These are phyloP conservation scores for Tolypocladium inflatum DNA, from an alignment of 2,329 filamentous ascomycete species.

Conservation along the genomic window DNA sequence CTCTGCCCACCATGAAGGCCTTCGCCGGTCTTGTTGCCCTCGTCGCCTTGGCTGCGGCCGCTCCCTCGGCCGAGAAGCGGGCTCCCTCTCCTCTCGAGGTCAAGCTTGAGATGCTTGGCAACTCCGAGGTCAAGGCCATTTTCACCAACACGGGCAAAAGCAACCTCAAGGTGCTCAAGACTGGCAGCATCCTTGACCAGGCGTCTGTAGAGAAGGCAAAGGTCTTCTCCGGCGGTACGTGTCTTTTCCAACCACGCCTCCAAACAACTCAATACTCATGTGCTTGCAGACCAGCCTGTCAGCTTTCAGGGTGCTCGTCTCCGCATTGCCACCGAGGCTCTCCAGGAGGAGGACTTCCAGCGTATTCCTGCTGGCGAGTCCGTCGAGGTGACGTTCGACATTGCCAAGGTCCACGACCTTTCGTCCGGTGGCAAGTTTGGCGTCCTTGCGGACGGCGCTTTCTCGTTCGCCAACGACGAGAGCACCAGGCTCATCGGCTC, in stretches of 20 bases:
- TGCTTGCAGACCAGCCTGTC: conserved; percentile 24
- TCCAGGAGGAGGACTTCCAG: conserved; percentile 40
- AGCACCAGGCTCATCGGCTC: conserved; percentile 44
- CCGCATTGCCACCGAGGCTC: conserved; percentile 31
- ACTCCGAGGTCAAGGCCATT: conserved; percentile 42
- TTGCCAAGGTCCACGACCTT: conserved; percentile 45
- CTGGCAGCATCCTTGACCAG: conserved; percentile 42
- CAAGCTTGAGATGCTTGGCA: conserved; percentile 36
- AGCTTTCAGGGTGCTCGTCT: conserved; percentile 45
- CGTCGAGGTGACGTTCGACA: conserved; percentile 43
- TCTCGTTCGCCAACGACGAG: conserved; percentile 43
- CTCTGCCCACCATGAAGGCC: conserved; percentile 27
- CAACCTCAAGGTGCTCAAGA: conserved; percentile 41
- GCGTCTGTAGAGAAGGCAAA: conserved; percentile 43
- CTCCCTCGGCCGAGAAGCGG: conserved; percentile 19
- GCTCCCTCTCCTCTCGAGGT: conserved; percentile 32
- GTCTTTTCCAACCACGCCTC: background rate
- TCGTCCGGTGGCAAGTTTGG: conserved; percentile 43
- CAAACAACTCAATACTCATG: background rate
- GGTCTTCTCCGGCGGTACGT: conserved; percentile 37
- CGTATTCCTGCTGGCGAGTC: conserved; percentile 37
- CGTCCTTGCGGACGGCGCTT: conserved; percentile 43
- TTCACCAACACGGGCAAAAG: conserved; percentile 43
- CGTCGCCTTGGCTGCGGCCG: conserved; percentile 24
- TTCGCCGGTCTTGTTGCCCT: conserved; percentile 22